Evolutionary conservation across 306 rosid genomes (phyloP).

Genomic region (Psophocarpus tetragonolobus): DNA sequence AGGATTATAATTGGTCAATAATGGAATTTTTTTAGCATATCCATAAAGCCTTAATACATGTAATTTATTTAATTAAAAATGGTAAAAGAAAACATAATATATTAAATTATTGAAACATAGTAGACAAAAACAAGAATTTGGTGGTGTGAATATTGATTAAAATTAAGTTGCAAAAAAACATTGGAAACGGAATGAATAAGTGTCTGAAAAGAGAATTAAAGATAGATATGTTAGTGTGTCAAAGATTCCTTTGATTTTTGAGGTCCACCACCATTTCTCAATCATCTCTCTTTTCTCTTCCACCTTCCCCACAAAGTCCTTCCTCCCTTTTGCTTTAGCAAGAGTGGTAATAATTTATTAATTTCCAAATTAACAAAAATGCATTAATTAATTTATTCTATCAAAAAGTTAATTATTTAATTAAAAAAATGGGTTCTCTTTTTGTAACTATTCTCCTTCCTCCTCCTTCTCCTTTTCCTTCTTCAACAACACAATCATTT

Average conservation of each 20-base stretch:
- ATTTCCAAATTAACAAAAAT: slow-evolving; percentile 22
- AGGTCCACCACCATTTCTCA: slow-evolving; percentile 73
- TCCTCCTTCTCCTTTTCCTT: slow-evolving; percentile 14
- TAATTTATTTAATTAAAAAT: not conserved
- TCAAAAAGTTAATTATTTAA: not conserved
- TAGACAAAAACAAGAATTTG: not conserved
- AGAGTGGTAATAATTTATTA: slow-evolving; percentile 14
- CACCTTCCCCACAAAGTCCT: slow-evolving; percentile 48
- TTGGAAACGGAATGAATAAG: slow-evolving; percentile 11
- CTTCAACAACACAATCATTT: slow-evolving; percentile 48
- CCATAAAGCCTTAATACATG: no score
- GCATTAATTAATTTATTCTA: not conserved
- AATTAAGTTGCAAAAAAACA: not conserved
- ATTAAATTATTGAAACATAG: not conserved
- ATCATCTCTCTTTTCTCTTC: slow-evolving; percentile 43
- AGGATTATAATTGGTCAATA: no score
- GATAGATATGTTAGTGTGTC: slow-evolving; percentile 42
- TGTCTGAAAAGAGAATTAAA: slow-evolving; percentile 18
- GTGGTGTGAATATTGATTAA: not conserved
- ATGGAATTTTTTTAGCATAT: no score
- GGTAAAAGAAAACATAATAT: not conserved
- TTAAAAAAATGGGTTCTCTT: slow-evolving; percentile 17
- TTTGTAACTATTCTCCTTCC: slow-evolving; percentile 56
- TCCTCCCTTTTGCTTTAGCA: slow-evolving; percentile 44
- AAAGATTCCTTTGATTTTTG: slow-evolving; percentile 80